Conservation (phyloP, 2,329 filamentous ascomycete species). For the Domatiomyces globalis region DNA sequence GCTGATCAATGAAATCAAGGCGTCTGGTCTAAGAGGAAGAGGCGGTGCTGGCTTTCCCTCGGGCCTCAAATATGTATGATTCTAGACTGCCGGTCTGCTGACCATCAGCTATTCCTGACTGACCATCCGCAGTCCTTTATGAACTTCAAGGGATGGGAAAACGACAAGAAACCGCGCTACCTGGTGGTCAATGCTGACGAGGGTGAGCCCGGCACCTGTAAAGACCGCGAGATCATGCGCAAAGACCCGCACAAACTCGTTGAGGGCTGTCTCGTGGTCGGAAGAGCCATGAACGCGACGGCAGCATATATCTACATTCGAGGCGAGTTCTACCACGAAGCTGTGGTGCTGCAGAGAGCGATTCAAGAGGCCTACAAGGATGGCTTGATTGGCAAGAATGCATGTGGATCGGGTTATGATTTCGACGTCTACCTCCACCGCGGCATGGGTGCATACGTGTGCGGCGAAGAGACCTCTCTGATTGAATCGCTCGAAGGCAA, state of each 20-base stretch:
- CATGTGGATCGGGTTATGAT: slow-evolving; percentile 90
- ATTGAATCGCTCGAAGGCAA: slow-evolving; percentile 98
- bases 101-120: neutral
- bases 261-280: slow-evolving; percentile 90
- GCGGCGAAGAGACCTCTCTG: slow-evolving; percentile 92
- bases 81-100: slow-evolving; percentile 12
- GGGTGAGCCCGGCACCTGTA: slow-evolving; percentile 97
- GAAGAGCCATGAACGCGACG: slow-evolving; percentile 95
- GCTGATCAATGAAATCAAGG: slow-evolving; percentile 96
- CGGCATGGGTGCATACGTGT: slow-evolving; percentile 93
- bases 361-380: slow-evolving; percentile 97
- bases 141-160: slow-evolving; percentile 99
- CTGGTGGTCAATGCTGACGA: slow-evolving; percentile 97
- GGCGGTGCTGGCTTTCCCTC: slow-evolving; percentile 97
- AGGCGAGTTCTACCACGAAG: slow-evolving; percentile 95
- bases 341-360: slow-evolving; percentile 78
- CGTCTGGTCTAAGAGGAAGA: slow-evolving; percentile 85
- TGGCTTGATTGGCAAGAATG: slow-evolving; percentile 94
- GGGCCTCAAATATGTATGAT: slow-evolving; percentile 89
- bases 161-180: slow-evolving; percentile 90
- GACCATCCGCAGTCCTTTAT: slow-evolving; percentile 66
- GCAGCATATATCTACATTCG: slow-evolving; percentile 99
- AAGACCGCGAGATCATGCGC: slow-evolving; percentile 99
- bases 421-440: slow-evolving; percentile 96
- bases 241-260: slow-evolving; percentile 99